phyloP scores from a whole-genome alignment of 371 early-diverging fungal species.

The Mucor saturninus region DNA sequence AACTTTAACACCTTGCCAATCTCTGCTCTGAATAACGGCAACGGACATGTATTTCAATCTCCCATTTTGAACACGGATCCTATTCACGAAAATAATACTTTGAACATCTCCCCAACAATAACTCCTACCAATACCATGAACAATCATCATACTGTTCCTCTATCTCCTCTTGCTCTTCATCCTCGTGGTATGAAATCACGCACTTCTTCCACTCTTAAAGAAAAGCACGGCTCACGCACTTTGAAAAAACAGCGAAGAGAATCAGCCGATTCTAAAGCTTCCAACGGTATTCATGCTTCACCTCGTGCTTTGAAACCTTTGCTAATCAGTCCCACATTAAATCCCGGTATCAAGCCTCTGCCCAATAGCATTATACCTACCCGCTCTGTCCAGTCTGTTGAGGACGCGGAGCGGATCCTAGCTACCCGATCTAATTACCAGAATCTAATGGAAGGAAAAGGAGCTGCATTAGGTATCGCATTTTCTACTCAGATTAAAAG shows the following conservation, averaged over 20 bases:
- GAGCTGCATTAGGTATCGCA: slow-evolving; percentile 73
- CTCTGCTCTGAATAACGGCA: not conserved
- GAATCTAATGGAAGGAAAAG: slow-evolving; percentile 81
- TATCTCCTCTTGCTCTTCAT: slow-evolving; percentile 11
- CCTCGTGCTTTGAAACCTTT: slow-evolving; percentile 52
- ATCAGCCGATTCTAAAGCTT: slow-evolving; percentile 22
- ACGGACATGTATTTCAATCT: slow-evolving; percentile 5
- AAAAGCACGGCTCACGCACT: not conserved
- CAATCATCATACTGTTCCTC: not conserved
- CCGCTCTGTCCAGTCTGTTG: slow-evolving; percentile 12
- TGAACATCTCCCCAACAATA: slow-evolving; percentile 8
- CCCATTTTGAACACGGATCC: slow-evolving; percentile 6
- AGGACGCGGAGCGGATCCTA: slow-evolving; percentile 57
- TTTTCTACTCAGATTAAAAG: slow-evolving; percentile 74
- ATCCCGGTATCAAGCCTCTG: slow-evolving; percentile 24
- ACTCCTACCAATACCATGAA: not conserved
- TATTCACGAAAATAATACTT: not conserved
- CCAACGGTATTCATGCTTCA: slow-evolving; percentile 24
- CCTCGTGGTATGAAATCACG: not conserved
- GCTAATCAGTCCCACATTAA: slow-evolving; percentile 48
- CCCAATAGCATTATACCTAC: slow-evolving; percentile 13
- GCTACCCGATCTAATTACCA: slow-evolving; percentile 88
- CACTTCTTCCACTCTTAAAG: not conserved
- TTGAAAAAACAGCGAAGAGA: slow-evolving; percentile 32
- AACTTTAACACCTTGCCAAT: too few species aligned